Conservation (phyloP, 208 protist species). For the Trypanosoma brucei region DNA sequence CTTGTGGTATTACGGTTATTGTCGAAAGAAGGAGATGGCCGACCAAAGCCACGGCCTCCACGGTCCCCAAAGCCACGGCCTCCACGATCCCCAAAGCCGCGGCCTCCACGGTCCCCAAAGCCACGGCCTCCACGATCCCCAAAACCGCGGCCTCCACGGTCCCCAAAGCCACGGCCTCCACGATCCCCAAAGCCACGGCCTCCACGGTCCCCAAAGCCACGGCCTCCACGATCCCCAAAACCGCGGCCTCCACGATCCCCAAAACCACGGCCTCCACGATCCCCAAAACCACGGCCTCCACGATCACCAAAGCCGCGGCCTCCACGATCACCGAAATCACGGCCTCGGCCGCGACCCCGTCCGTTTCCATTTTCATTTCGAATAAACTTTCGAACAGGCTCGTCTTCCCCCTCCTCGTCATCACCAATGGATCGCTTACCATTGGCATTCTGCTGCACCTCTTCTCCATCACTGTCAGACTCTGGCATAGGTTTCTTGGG, state of each 20-base stretch:
- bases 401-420: constrained; percentile 21
- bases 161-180: constrained; percentile 19
- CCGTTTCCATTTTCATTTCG: constrained; percentile 2
- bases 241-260: constrained; percentile 21
- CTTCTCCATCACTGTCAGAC: constrained; percentile 1
- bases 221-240: constrained; percentile 22
- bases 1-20: constrained; percentile 53
- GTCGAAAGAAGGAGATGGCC: constrained; percentile 42
- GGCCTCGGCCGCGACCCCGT: constrained; percentile 23
- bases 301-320: constrained; percentile 20
- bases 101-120: constrained; percentile 19
- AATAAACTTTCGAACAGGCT: constrained; percentile 24
- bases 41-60: constrained; percentile 60
- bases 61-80: constrained; percentile 20
- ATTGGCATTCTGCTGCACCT: background rate
- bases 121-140: constrained; percentile 22
- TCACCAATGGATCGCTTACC: constrained; percentile 5
- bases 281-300: constrained; percentile 20
- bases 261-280: constrained; percentile 20
- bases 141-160: constrained; percentile 26
- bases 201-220: constrained; percentile 20
- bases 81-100: constrained; percentile 28
- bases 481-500: background rate
- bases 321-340: constrained; percentile 24
- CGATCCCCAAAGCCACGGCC: constrained; percentile 15